phyloP scores from a whole-genome alignment of 768 basidiomycete species.

The Nidularia pulvinata region DNA sequence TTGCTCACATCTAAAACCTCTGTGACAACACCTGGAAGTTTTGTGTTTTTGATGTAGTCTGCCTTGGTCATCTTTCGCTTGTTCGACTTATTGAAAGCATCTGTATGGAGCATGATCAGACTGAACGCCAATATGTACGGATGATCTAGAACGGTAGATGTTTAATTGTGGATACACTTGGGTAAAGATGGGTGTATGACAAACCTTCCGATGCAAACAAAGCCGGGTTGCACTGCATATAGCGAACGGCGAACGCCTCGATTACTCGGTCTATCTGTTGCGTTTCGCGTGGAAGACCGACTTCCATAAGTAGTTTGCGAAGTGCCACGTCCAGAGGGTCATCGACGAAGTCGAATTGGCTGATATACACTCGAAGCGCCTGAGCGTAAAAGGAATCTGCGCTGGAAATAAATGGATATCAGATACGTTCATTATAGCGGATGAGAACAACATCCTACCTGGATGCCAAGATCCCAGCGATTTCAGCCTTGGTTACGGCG shows the following conservation, averaged over 20 bases:
- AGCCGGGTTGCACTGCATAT: conserved; percentile 79
- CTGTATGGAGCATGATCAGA: conserved; percentile 98
- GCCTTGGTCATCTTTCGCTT: conserved; percentile 96
- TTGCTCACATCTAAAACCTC: conserved; percentile 83
- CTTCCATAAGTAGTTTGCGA: conserved; percentile 87
- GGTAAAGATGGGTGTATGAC: conserved; percentile 31
- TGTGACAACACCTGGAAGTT: conserved; percentile 78
- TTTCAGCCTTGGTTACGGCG: conserved; percentile 73
- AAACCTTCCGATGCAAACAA: conserved; percentile 80
- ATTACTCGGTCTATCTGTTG: conserved; percentile 99
- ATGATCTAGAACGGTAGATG: conserved; percentile 74
- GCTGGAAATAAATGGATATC: conserved; percentile 34
- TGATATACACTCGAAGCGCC: conserved; percentile 73
- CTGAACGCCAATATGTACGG: conserved; percentile 98
- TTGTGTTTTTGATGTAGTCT: conserved; percentile 93
- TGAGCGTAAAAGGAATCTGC: conserved; percentile 67
- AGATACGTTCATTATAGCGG: not conserved
- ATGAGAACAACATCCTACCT: conserved; percentile 44
- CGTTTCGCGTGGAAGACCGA: conserved; percentile 91
- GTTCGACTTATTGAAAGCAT: conserved; percentile 97
- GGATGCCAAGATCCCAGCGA: conserved; percentile 79
- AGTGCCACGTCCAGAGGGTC: conserved; percentile 93
- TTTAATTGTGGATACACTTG: conserved; percentile 72
- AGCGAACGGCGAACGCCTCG: conserved; percentile 90
- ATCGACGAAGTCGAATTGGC: conserved; percentile 72